Conservation (phyloP, 2,329 filamentous ascomycete species). For the Phyllosticta citriasiana region DNA sequence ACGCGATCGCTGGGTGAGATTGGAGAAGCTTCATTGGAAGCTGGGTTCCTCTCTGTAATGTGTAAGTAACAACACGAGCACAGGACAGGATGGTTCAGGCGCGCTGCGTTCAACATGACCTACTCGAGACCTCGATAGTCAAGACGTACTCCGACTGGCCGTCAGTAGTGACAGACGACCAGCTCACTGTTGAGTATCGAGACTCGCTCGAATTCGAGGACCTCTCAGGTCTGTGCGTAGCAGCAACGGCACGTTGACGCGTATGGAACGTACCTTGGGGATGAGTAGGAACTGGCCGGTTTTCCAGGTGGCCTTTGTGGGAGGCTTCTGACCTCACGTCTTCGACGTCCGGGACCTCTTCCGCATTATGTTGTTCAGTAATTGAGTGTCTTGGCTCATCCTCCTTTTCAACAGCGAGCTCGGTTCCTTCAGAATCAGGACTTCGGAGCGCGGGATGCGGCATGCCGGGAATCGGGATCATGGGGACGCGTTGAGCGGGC, state of each 20-base stretch:
- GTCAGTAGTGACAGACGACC: constrained; percentile 24
- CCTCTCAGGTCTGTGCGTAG: constrained; percentile 15
- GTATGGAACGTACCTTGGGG: constrained; percentile 42
- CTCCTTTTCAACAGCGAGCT: constrained; percentile 41
- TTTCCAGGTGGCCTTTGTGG: constrained; percentile 29
- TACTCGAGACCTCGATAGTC: constrained; percentile 30
- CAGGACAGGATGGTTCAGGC: not conserved
- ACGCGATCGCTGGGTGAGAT: constrained; percentile 13
- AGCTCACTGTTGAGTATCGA: constrained; percentile 20
- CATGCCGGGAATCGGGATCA: constrained; percentile 63
- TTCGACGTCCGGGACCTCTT: constrained; percentile 46
- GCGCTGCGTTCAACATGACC: constrained; percentile 15
- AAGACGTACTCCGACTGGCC: constrained; percentile 26
- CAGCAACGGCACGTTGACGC: constrained; percentile 22
- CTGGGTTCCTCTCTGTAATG: constrained; percentile 18
- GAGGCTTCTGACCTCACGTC: constrained; percentile 37
- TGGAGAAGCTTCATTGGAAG: not conserved
- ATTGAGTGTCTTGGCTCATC: constrained; percentile 35
- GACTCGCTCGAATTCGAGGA: constrained; percentile 19
- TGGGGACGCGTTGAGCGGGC: constrained; percentile 37
- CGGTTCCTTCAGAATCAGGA: constrained; percentile 34
- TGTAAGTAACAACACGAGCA: constrained; percentile 14
- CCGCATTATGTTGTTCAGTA: constrained; percentile 31
- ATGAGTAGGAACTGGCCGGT: constrained; percentile 27
- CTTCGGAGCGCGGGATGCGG: constrained; percentile 38